Conservation (phyloP, 306 rosid genomes). For the Amphicarpaea edgeworthii region DNA sequence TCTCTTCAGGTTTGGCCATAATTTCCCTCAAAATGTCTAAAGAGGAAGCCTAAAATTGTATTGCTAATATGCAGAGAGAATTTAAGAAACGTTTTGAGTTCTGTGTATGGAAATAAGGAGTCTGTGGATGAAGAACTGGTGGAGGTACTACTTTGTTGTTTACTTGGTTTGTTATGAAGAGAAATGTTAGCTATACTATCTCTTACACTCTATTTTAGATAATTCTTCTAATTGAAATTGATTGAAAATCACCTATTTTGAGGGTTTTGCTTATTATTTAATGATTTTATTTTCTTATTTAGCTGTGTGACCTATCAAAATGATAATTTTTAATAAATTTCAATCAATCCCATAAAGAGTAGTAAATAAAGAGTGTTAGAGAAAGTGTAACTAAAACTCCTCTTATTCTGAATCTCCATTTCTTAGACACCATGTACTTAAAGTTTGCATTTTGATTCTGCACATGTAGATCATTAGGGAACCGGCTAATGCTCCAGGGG, state of each 20-base stretch:
- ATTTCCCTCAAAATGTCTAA: background rate
- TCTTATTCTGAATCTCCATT: background rate
- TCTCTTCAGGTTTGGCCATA: constrained; percentile 5
- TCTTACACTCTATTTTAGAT: too few relatives aligned
- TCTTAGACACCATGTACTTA: constrained; percentile 2
- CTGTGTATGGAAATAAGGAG: constrained; percentile 83
- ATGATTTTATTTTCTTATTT: too few relatives aligned
- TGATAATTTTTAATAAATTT: too few relatives aligned
- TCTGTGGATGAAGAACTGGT: constrained; percentile 87
- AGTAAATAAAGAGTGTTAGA: too few relatives aligned
- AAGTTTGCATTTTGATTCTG: constrained; percentile 16
- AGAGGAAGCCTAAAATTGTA: constrained; percentile 21
- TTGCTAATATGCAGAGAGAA: constrained; percentile 68
- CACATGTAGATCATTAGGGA: constrained; percentile 73
- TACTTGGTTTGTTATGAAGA: constrained; percentile 13
- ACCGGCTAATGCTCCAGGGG: constrained; percentile 80
- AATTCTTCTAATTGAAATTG: too few relatives aligned
- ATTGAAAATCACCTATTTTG: too few relatives aligned
- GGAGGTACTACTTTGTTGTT: constrained; percentile 59
- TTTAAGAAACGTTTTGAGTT: constrained; percentile 66
- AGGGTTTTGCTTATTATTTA: too few relatives aligned
- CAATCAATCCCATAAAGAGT: too few relatives aligned
- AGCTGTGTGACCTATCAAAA: too few relatives aligned
- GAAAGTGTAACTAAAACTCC: too few relatives aligned
- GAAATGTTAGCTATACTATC: too few relatives aligned